A percentile compares a stretch with the other conserved stretches of the same genome.
These are phyloP conservation scores for Exidia glandulosa DNA, from an alignment of 768 basidiomycete species.

Conservation along the genomic window DNA sequence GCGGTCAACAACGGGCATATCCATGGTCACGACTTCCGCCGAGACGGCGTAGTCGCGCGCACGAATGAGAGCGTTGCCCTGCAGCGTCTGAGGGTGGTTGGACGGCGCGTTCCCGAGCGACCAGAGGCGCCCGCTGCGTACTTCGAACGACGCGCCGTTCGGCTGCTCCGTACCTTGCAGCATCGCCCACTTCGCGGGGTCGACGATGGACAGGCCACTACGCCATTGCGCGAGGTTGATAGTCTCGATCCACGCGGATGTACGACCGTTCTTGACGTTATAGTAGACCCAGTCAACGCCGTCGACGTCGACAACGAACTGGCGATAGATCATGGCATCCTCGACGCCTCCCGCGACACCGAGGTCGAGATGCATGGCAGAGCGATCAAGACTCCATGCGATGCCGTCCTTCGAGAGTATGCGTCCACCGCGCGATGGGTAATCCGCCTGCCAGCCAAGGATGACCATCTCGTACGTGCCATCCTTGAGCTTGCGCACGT, in stretches of 20 bases:
- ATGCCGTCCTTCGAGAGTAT: not conserved
- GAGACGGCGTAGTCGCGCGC: not conserved
- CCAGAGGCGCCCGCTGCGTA: not conserved
- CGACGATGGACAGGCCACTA: not conserved
- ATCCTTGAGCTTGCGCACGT: not conserved
- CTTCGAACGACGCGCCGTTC: not conserved
- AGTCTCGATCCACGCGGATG: not conserved
- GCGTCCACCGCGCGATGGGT: not conserved
- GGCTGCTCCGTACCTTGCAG: not conserved
- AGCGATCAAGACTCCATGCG: not conserved
- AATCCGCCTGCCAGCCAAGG: not conserved
- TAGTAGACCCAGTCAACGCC: not conserved
- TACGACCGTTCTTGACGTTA: not conserved
- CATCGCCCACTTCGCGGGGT: not conserved
- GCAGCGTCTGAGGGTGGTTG: not conserved
- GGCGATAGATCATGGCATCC: not conserved
- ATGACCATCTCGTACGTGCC: not conserved
- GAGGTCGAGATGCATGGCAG: not conserved
- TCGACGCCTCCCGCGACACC: not conserved
- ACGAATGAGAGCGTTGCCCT: not conserved
- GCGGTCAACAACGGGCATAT: not conserved
- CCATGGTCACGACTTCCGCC: not conserved
- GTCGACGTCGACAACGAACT: not conserved
- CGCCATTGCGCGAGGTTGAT: not conserved
- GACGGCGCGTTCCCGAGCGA: not conserved